These are phyloP conservation scores for Pseudocohnilembus persalinus DNA, from an alignment of 169 alveolate species.

Conservation along the genomic window DNA sequence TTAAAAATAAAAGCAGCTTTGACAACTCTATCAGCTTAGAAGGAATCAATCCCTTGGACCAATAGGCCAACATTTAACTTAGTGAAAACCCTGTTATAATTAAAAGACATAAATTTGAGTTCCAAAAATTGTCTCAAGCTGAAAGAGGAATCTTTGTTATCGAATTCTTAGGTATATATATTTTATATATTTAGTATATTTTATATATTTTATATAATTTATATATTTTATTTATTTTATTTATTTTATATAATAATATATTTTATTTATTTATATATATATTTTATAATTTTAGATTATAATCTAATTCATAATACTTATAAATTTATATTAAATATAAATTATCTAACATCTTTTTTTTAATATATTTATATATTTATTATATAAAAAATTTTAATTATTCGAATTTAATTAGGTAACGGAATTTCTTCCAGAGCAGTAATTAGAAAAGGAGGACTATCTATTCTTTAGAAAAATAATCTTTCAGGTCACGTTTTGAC, in stretches of 20 bases:
- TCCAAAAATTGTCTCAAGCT: conserved; percentile 26
- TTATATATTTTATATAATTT: too few species aligned
- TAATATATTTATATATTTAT: too few species aligned
- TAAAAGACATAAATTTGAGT: conserved; percentile 25
- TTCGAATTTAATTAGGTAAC: too few species aligned
- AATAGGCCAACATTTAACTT: conserved; percentile 25
- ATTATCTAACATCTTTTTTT: too few species aligned
- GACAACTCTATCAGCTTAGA: conserved; percentile 59
- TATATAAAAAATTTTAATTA: too few species aligned
- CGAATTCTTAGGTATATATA: conserved; percentile 74
- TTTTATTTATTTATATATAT: too few species aligned
- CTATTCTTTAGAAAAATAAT: conserved; percentile 40
- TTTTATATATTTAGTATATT: too few species aligned
- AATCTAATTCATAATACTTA: too few species aligned
- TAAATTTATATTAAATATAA: too few species aligned
- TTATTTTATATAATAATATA: too few species aligned
- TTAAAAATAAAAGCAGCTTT: conserved; percentile 50
- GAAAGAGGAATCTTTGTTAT: conserved; percentile 63
- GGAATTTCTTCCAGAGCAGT: conserved; percentile 70
- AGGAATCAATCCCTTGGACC: conserved; percentile 66
- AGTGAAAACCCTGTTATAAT: conserved; percentile 42
- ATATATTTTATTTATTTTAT: too few species aligned
- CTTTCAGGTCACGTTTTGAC: conserved; percentile 55
- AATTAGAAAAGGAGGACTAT: conserved; percentile 64
- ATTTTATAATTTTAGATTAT: too few species aligned